A percentile compares a stretch with the other conserved stretches of the same genome.
phyloP scores from a whole-genome alignment of 495 filamentous ascomycete genomes.

The Xylaria castorea region DNA sequence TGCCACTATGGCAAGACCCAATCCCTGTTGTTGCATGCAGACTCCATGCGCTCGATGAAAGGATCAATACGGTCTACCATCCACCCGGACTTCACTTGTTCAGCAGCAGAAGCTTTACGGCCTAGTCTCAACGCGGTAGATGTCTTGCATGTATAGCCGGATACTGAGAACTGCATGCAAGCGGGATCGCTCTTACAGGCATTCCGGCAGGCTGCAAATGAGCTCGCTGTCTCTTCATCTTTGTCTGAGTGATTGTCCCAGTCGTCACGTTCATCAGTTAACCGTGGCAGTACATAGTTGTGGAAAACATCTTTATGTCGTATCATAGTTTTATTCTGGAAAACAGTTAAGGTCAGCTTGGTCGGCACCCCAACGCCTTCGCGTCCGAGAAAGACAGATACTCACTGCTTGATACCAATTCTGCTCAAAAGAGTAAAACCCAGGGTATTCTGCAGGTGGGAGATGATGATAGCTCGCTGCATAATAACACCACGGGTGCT shows the following conservation, averaged over 20 bases:
- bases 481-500: slow-evolving; percentile 57
- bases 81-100: slow-evolving; percentile 38
- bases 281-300: slow-evolving; percentile 41
- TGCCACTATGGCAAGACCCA: slow-evolving; percentile 36
- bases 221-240: slow-evolving; percentile 32
- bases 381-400: neutral
- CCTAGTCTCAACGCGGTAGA: slow-evolving; percentile 40
- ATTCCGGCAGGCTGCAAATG: slow-evolving; percentile 45
- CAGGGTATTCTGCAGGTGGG: slow-evolving; percentile 47
- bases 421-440: slow-evolving; percentile 55
- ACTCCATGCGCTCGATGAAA: slow-evolving; percentile 37
- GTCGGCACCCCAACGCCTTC: slow-evolving; percentile 16
- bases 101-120: slow-evolving; percentile 22
- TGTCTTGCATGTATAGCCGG: slow-evolving; percentile 42
- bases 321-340: slow-evolving; percentile 32
- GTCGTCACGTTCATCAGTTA: slow-evolving; percentile 40
- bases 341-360: neutral
- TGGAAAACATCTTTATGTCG: slow-evolving; percentile 48
- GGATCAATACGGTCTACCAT: slow-evolving; percentile 33
- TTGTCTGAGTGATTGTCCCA: slow-evolving; percentile 54
- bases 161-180: slow-evolving; percentile 54
- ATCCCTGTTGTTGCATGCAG: slow-evolving; percentile 26
- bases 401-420: slow-evolving; percentile 51
- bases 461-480: slow-evolving; percentile 59
- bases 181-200: slow-evolving; percentile 46